Percentiles rank a stretch among this genome's conserved stretches.
Conservation (phyloP, 2,329 filamentous ascomycete species). For the Periconia sp. region DNA sequence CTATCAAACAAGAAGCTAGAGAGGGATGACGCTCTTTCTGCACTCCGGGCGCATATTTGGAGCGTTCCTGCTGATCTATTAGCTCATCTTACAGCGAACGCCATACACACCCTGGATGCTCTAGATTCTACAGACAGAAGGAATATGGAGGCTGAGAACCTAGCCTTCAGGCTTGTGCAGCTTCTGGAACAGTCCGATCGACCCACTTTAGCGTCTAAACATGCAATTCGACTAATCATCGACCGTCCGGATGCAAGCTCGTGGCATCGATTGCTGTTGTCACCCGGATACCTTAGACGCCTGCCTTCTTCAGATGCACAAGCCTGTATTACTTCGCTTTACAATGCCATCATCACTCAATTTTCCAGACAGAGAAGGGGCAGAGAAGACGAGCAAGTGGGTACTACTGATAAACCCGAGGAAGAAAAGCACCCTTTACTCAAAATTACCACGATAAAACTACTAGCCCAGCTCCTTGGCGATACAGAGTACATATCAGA, state of each 20-base stretch:
- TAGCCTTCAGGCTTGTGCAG: slow-evolving; percentile 30
- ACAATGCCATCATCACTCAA: slow-evolving; percentile 34
- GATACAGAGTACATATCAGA: slow-evolving; percentile 41
- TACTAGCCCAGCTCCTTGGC: slow-evolving; percentile 47
- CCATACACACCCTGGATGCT: slow-evolving; percentile 14
- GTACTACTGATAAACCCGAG: not conserved
- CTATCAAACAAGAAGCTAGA: slow-evolving; percentile 20
- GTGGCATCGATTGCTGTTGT: slow-evolving; percentile 48
- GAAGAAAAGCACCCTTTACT: slow-evolving; percentile 22
- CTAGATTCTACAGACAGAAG: slow-evolving; percentile 6
- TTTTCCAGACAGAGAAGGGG: slow-evolving; percentile 31
- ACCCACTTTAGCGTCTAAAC: slow-evolving; percentile 33
- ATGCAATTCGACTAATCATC: slow-evolving; percentile 36
- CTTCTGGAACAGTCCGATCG: slow-evolving; percentile 35
- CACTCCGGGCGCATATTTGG: slow-evolving; percentile 12
- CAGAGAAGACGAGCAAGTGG: slow-evolving; percentile 9
- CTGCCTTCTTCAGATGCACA: slow-evolving; percentile 39
- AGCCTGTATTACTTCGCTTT: slow-evolving; percentile 34
- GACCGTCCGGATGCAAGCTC: slow-evolving; percentile 47
- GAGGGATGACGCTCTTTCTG: slow-evolving; percentile 5
- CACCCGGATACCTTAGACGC: slow-evolving; percentile 35
- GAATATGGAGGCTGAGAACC: slow-evolving; percentile 20
- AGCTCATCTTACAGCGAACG: slow-evolving; percentile 16
- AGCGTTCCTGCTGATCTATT: slow-evolving; percentile 28
- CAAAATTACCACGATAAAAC: slow-evolving; percentile 53